Percentiles rank a stretch among this genome's conserved stretches.
phyloP scores from a whole-genome alignment of 78 protist genomes.

The Pigoraptor vietnamica region DNA sequence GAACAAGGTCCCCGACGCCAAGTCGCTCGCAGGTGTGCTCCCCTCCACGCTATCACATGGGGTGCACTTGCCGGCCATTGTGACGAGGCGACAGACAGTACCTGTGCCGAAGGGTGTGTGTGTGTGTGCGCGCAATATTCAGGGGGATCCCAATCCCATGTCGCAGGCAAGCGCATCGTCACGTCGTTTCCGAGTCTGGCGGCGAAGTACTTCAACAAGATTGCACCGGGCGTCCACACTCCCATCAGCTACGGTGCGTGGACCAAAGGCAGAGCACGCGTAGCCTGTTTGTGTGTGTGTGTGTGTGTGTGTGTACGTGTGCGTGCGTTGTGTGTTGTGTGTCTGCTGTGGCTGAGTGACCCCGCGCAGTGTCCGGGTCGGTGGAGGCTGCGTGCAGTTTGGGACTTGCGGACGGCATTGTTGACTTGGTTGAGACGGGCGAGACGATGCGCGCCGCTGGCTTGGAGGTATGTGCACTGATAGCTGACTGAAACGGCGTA shows the following conservation, averaged over 20 bases:
- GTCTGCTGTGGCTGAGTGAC: no score
- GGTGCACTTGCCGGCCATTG: no score
- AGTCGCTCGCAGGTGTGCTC: neutral
- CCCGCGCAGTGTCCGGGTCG: conserved; percentile 25
- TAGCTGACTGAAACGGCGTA: neutral
- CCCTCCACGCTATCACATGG: no score
- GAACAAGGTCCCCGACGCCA: neutral
- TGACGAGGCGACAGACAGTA: no score
- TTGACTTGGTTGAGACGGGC: conserved; percentile 75
- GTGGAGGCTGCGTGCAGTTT: conserved; percentile 63
- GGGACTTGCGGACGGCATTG: conserved; percentile 53
- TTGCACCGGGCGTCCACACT: conserved; percentile 3
- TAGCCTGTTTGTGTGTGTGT: no score
- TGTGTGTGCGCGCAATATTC: no score
- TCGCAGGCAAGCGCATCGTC: conserved; percentile 51
- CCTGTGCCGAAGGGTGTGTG: no score
- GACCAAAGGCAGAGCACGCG: neutral
- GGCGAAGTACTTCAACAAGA: conserved; percentile 4
- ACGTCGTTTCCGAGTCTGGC: conserved; percentile 68
- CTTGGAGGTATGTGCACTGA: neutral
- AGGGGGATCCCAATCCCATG: no score
- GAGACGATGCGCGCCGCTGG: conserved; percentile 75
- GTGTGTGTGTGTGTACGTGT: no score
- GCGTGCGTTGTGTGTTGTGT: no score
- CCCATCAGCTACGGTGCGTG: neutral